These are phyloP conservation scores for Erysimum cheiranthoides DNA, from an alignment of 345 rosid genomes.

Conservation along the genomic window DNA sequence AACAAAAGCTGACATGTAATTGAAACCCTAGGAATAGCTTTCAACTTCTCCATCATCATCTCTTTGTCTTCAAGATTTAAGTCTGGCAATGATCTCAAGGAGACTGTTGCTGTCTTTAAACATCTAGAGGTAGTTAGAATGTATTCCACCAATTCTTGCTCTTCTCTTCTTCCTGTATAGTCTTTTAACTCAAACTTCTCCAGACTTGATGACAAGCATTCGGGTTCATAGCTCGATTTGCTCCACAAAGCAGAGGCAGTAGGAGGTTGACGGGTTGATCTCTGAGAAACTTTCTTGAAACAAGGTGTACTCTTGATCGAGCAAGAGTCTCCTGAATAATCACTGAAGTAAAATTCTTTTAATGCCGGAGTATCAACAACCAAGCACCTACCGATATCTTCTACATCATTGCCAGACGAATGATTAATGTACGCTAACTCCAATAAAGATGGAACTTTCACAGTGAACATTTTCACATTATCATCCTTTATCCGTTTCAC, in stretches of 20 bases:
- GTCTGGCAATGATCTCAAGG: background rate
- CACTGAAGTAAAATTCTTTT: too few species aligned
- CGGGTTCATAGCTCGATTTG: background rate
- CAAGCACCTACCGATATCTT: background rate
- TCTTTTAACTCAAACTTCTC: background rate
- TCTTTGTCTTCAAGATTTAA: background rate
- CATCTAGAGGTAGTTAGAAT: too few species aligned
- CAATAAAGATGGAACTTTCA: conserved; percentile 4
- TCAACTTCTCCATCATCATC: background rate
- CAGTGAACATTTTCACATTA: background rate
- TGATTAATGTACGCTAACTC: background rate
- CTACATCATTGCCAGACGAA: background rate
- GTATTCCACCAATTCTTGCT: too few species aligned
- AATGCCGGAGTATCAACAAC: conserved; percentile 10
- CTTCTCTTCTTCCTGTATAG: background rate
- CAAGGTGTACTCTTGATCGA: background rate
- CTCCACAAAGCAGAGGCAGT: background rate
- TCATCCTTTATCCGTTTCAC: background rate
- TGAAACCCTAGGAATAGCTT: background rate
- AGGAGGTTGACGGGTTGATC: background rate
- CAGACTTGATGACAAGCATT: background rate
- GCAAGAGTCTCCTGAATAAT: background rate
- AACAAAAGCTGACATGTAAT: background rate
- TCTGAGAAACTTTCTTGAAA: background rate
- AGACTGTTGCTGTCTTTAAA: background rate